A percentile compares a stretch with the other conserved stretches of the same genome.
Conservation (phyloP, 2,329 filamentous ascomycete species). For the Colletotrichum truncatum region DNA sequence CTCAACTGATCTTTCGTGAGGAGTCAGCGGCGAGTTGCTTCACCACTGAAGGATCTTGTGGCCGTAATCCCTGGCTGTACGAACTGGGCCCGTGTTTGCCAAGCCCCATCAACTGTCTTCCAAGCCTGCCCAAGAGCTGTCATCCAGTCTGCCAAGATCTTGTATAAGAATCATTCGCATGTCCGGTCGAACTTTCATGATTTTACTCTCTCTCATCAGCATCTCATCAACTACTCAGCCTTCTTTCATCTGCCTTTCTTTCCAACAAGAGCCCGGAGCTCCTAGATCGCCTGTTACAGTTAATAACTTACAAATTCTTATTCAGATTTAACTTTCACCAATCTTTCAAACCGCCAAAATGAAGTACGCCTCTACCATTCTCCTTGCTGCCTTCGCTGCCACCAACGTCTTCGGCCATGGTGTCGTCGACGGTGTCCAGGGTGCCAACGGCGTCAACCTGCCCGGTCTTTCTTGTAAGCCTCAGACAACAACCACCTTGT, state of each 20-base stretch:
- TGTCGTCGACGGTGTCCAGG: constrained; percentile 63
- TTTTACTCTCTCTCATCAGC: constrained; percentile 4
- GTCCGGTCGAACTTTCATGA: neutral
- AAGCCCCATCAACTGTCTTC: constrained; percentile 25
- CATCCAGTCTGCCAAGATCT: constrained; percentile 26
- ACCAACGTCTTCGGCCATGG: constrained; percentile 65
- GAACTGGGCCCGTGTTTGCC: constrained; percentile 18
- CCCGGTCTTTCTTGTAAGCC: constrained; percentile 56
- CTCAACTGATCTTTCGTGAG: constrained; percentile 28
- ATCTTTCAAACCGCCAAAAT: constrained; percentile 28
- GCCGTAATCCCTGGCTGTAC: constrained; percentile 4
- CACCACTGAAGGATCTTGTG: neutral
- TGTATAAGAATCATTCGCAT: constrained; percentile 26
- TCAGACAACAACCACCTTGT: neutral
- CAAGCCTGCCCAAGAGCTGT: constrained; percentile 17
- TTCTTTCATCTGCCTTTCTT: constrained; percentile 28
- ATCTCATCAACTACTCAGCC: constrained; percentile 25
- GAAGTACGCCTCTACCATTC: constrained; percentile 41
- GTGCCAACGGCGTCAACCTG: constrained; percentile 70
- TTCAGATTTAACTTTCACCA: constrained; percentile 6
- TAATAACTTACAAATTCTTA: constrained; percentile 8
- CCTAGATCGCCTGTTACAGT: constrained; percentile 5
- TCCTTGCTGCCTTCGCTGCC: constrained; percentile 44
- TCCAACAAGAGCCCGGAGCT: constrained; percentile 29
- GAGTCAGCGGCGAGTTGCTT: constrained; percentile 16